Evolutionary conservation across 371 early-diverging fungal species (phyloP), one percentile per base, ranked within the genome.

Genomic region (Umbelopsis sp.): DNA sequence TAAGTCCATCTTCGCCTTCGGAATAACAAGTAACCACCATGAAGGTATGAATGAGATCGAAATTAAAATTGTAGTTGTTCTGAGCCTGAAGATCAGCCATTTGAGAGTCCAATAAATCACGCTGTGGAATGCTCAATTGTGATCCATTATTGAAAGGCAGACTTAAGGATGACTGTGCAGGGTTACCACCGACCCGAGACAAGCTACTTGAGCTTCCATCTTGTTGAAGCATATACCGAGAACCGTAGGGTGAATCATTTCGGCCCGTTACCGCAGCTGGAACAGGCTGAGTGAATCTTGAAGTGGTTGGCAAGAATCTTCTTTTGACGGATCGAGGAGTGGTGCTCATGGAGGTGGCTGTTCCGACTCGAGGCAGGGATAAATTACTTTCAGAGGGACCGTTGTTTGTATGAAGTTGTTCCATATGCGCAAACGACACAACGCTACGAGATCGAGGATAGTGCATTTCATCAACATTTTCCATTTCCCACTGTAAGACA

Each of bases 1-100:
- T 86, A 35, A 97, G 75, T 0, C 93, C 93, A 64, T 91, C 91
- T 74, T 89, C 88, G 63, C 94, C 91, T 79, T 96, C 96, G 22
- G 92, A 91, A 76, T 96, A 96, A 71, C 92, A 91, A 11, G 95
- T 93, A 2, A 86, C 91, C 22, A 91, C 84, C 76, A 89, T 78
- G 45, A 83, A 79, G 0, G 85, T 83, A 65, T 83, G 79, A 25
- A 85, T 74, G 11, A 81, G 65, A 52, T 82, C 76, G 67, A 84
- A 84, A 35, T 82, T 82, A 41, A 82, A 82, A 20, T 82, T 80
- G 38, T 86, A 83, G 10, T 78, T 67, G 22, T 78, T 76, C 18
- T 74, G 71, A 1, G 71, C 73, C 35, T 74, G 70, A 12, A 63
- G 52, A 46, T 70, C 67, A 50, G 72, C 73, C 6, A 57, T 57